Evolutionary conservation across 208 protist species (phyloP).

Genomic region (Angomonas desouzai): DNA sequence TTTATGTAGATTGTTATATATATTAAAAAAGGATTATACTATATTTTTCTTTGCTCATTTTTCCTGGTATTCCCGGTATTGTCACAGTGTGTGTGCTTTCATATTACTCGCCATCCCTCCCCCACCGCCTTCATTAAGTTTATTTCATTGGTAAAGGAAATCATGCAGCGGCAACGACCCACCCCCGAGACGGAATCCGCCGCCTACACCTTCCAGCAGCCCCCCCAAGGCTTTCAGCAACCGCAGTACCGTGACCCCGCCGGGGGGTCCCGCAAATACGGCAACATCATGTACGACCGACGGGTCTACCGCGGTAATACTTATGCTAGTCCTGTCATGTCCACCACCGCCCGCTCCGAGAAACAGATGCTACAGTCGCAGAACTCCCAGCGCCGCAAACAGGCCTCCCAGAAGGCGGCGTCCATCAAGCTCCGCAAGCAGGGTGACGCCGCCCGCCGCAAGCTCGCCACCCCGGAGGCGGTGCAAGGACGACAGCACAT

Average conservation of each 20-base stretch:
- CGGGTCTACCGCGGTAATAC: constrained; percentile 95
- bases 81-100: too few relatives aligned
- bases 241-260: constrained; percentile 81
- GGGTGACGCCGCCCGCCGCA: constrained; percentile 38
- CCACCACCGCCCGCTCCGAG: constrained; percentile 61
- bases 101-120: not conserved
- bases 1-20: constrained; percentile 2
- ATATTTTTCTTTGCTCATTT: constrained; percentile 1
- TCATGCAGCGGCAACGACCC: constrained; percentile 40
- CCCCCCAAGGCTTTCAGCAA: constrained; percentile 74
- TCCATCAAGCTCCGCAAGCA: constrained; percentile 69
- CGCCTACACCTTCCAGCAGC: constrained; percentile 90
- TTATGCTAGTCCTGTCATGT: constrained; percentile 89
- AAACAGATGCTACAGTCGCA: constrained; percentile 63
- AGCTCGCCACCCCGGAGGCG: constrained; percentile 79
- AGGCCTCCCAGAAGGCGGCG: constrained; percentile 52
- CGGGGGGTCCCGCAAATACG: constrained; percentile 48
- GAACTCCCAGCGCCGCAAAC: constrained; percentile 49
- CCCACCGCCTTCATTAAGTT: not conserved
- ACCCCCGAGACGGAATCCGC: constrained; percentile 36
- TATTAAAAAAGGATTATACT: constrained; percentile 8
- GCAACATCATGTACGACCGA: constrained; percentile 96
- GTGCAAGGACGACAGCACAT: constrained; percentile 89
- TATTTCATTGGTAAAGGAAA: too few relatives aligned
- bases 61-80: constrained; percentile 1